Percentiles rank a stretch among this genome's conserved stretches.
These are phyloP conservation scores for Bipolaris oryzae DNA, from an alignment of 2,329 filamentous ascomycete species.

Conservation along the genomic window DNA sequence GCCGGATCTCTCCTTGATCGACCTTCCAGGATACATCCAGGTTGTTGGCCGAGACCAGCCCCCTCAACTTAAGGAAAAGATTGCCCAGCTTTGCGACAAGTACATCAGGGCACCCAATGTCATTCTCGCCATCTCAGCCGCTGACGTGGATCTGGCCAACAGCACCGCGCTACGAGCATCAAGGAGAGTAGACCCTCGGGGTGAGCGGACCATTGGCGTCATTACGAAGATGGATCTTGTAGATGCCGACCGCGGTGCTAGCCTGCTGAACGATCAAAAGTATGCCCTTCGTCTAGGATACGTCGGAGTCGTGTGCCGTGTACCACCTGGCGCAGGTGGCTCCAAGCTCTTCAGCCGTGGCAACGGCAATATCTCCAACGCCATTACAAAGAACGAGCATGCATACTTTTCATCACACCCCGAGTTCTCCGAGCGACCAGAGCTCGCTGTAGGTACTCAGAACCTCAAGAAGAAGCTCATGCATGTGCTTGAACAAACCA, in stretches of 20 bases:
- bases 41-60: constrained; percentile 92
- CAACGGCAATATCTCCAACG: constrained; percentile 75
- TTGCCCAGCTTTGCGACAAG: constrained; percentile 94
- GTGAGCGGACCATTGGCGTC: constrained; percentile 97
- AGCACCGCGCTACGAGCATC: constrained; percentile 91
- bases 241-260: constrained; percentile 76
- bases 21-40: constrained; percentile 96
- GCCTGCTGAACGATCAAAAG: constrained; percentile 84
- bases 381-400: constrained; percentile 87
- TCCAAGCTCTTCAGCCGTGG: constrained; percentile 81
- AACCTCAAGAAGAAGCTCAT: constrained; percentile 94
- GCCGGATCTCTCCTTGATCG: constrained; percentile 92
- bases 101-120: constrained; percentile 97
- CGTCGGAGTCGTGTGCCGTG: constrained; percentile 89
- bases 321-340: constrained; percentile 66
- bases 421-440: constrained; percentile 76
- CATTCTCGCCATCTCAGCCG: constrained; percentile 95
- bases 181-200: constrained; percentile 87
- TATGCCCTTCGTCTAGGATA: constrained; percentile 96
- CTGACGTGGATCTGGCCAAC: constrained; percentile 96
- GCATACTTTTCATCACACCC: constrained; percentile 86
- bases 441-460: constrained; percentile 79
- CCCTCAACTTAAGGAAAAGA: constrained; percentile 90
- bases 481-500: constrained; percentile 94
- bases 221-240: constrained; percentile 99